A percentile compares a stretch with the other conserved stretches of the same genome.
Conservation (phyloP, 2,329 filamentous ascomycete genomes). For the Periconia macrospinosa region DNA sequence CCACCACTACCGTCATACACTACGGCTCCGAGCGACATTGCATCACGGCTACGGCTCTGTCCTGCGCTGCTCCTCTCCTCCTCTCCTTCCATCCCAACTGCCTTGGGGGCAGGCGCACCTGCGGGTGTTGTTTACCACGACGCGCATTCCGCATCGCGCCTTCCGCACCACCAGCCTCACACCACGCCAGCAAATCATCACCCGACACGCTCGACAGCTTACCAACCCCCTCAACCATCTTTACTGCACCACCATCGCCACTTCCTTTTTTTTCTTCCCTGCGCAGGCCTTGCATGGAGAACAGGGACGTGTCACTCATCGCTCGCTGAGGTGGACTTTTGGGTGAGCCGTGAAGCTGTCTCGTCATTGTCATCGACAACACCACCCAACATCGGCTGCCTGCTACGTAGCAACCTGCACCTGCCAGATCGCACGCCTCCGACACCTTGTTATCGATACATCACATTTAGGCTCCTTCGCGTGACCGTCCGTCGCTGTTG, state of each 20-base stretch:
- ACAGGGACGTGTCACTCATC: conserved; percentile 21
- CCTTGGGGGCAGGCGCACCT: conserved; percentile 15
- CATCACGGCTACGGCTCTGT: background rate
- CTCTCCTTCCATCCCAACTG: conserved; percentile 14
- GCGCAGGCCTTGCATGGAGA: conserved; percentile 41
- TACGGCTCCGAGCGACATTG: too few relatives aligned
- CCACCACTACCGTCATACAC: background rate
- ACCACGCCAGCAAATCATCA: conserved; percentile 27
- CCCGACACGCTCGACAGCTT: conserved; percentile 13
- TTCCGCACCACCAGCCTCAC: conserved; percentile 16
- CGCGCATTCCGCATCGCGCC: conserved; percentile 24
- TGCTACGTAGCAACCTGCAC: conserved; percentile 30
- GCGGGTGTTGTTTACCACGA: conserved; percentile 22
- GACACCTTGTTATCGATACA: conserved; percentile 28
- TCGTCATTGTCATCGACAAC: conserved; percentile 13
- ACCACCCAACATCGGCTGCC: conserved; percentile 7
- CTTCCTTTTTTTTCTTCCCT: conserved; percentile 9
- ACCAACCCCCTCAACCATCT: conserved; percentile 5
- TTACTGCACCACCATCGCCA: conserved; percentile 15
- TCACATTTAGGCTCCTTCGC: conserved; percentile 19
- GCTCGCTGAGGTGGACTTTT: conserved; percentile 37
- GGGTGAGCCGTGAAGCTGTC: conserved; percentile 20
- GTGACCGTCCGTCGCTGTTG: conserved; percentile 22
- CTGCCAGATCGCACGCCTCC: conserved; percentile 12
- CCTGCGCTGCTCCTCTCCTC: background rate